Evolutionary conservation across 1,284 basidiomycete species (phyloP).

Genomic region (Pholiota adiposa): DNA sequence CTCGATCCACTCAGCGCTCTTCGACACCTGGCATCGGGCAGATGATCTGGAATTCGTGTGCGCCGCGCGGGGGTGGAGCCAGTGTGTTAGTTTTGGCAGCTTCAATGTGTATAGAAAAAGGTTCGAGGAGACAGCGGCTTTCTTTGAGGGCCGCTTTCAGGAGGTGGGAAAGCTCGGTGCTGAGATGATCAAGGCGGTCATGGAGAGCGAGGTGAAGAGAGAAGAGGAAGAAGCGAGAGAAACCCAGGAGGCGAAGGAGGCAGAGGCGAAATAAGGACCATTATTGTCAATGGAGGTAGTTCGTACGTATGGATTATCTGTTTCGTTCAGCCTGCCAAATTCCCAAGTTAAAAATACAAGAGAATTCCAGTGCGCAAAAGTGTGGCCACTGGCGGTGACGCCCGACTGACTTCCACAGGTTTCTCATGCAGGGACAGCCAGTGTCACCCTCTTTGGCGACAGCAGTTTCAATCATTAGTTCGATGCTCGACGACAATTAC

Average conservation of each 20-base stretch:
- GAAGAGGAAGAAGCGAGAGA: conserved; percentile 31
- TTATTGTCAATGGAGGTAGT: too few relatives aligned
- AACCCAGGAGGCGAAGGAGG: not conserved
- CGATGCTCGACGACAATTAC: too few relatives aligned
- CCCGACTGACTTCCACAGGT: too few relatives aligned
- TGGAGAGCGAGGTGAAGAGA: conserved; percentile 54
- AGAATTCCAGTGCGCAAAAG: too few relatives aligned
- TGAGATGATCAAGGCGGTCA: conserved; percentile 91
- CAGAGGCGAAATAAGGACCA: not conserved
- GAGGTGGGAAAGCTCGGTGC: conserved; percentile 84
- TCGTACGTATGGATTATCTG: too few relatives aligned
- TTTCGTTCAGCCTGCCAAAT: too few relatives aligned
- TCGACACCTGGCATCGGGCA: conserved; percentile 82
- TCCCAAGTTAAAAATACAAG: too few relatives aligned
- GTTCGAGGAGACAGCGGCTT: conserved; percentile 82
- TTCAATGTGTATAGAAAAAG: conserved; percentile 88
- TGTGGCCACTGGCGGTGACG: too few relatives aligned
- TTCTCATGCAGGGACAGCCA: too few relatives aligned
- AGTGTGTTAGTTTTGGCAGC: conserved; percentile 91
- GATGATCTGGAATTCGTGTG: conserved; percentile 96
- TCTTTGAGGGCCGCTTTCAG: conserved; percentile 89
- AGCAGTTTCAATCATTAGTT: too few relatives aligned
- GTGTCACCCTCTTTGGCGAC: too few relatives aligned
- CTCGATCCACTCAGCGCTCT: conserved; percentile 72
- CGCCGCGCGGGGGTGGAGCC: conserved; percentile 94